phyloP scores from a whole-genome alignment of 768 basidiomycete genomes.

The Agaricus bisporus region DNA sequence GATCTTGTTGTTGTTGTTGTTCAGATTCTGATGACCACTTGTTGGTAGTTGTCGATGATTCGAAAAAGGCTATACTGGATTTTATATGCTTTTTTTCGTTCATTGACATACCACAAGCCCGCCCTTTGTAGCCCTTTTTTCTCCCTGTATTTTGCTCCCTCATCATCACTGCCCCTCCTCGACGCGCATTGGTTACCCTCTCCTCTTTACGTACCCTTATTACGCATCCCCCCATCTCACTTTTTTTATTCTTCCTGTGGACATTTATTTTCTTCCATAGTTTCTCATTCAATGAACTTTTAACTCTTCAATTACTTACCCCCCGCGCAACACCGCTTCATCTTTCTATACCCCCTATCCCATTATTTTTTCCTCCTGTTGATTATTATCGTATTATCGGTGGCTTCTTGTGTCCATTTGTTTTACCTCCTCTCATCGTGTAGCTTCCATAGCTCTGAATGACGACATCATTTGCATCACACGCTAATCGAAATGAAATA shows the following conservation, averaged over 20 bases:
- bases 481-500: no score
- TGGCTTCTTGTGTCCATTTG: constrained; percentile 4
- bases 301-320: not conserved
- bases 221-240: constrained; percentile 15
- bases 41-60: not conserved
- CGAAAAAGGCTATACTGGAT: constrained; percentile 14
- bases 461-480: constrained; percentile 19
- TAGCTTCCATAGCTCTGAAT: constrained; percentile 14
- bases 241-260: constrained; percentile 16
- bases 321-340: not conserved
- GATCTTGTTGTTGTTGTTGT: no score
- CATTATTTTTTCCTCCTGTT: constrained; percentile 7
- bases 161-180: constrained; percentile 13
- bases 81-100: constrained; percentile 21
- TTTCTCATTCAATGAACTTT: constrained; percentile 4
- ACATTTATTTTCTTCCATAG: constrained; percentile 16
- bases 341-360: constrained; percentile 13
- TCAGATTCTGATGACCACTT: no score
- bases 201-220: constrained; percentile 3
- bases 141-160: constrained; percentile 35
- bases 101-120: constrained; percentile 32
- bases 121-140: constrained; percentile 20
- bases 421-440: constrained; percentile 13
- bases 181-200: constrained; percentile 5
- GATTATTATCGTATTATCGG: not conserved